A percentile compares a stretch with the other conserved stretches of the same genome.
phyloP scores from a whole-genome alignment of 495 filamentous ascomycete species.

The Symbiotaphrina buchneri region DNA sequence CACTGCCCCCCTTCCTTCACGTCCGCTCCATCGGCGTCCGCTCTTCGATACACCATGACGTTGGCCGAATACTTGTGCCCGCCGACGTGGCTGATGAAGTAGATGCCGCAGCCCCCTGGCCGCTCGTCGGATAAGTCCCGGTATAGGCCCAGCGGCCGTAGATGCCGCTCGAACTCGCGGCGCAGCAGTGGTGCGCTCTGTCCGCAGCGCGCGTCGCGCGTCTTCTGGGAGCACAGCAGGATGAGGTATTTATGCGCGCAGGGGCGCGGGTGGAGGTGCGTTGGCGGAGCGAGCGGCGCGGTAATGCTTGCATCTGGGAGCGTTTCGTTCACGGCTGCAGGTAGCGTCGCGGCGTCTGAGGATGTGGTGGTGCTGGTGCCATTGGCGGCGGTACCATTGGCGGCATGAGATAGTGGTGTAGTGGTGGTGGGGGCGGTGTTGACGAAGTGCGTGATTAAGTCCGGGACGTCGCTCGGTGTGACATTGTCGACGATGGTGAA shows the following conservation, averaged over 20 bases:
- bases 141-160: constrained; percentile 63
- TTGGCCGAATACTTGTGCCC: constrained; percentile 91
- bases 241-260: constrained; percentile 71
- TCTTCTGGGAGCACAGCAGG: constrained; percentile 81
- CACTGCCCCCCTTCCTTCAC: constrained; percentile 41
- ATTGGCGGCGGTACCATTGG: too few species aligned
- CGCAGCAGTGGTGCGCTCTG: constrained; percentile 73
- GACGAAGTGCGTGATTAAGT: constrained; percentile 50
- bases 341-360: not conserved
- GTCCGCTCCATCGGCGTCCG: constrained; percentile 20
- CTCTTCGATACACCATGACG: constrained; percentile 65
- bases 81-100: constrained; percentile 90
- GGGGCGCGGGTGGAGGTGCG: constrained; percentile 38
- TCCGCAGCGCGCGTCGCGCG: constrained; percentile 84
- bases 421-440: constrained; percentile 52
- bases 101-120: constrained; percentile 77
- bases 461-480: constrained; percentile 47
- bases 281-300: constrained; percentile 10
- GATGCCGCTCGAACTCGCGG: constrained; percentile 73
- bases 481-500: constrained; percentile 78
- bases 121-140: constrained; percentile 72
- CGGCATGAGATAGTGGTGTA: constrained; percentile 28
- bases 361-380: too few species aligned
- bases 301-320: constrained; percentile 3
- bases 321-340: constrained; percentile 2